Conservation (phyloP, 2,329 filamentous ascomycete species). For the Alternaria panax region DNA sequence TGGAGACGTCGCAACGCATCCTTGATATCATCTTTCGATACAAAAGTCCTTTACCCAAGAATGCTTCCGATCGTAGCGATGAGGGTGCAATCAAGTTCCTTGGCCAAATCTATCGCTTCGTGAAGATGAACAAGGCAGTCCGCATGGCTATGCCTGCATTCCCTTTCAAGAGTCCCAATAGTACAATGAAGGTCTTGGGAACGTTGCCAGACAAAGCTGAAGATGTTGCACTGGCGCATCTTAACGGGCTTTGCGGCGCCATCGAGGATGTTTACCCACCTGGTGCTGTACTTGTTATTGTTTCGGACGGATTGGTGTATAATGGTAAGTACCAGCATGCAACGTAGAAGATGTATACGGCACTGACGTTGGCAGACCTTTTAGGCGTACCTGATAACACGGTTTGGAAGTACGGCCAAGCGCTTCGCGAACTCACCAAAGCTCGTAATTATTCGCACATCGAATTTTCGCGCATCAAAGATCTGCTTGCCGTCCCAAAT, state of each 20-base stretch:
- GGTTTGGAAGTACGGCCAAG: slow-evolving; percentile 49
- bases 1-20: slow-evolving; percentile 14
- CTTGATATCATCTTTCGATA: slow-evolving; percentile 22
- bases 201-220: slow-evolving; percentile 53
- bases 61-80: slow-evolving; percentile 17
- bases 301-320: slow-evolving; percentile 54
- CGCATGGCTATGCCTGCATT: slow-evolving; percentile 59
- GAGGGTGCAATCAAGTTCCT: slow-evolving; percentile 23
- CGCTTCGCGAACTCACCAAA: slow-evolving; percentile 18
- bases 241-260: slow-evolving; percentile 52
- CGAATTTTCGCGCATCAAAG: slow-evolving; percentile 25
- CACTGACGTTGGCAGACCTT: slow-evolving; percentile 39
- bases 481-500: slow-evolving; percentile 16
- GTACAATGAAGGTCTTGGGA: slow-evolving; percentile 60
- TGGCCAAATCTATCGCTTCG: slow-evolving; percentile 15
- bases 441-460: slow-evolving; percentile 22
- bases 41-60: slow-evolving; percentile 18
- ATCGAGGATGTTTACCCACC: slow-evolving; percentile 50
- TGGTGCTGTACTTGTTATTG: slow-evolving; percentile 51
- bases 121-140: not conserved
- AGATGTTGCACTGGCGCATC: slow-evolving; percentile 51
- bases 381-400: slow-evolving; percentile 51
- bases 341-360: no score
- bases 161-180: slow-evolving; percentile 68
- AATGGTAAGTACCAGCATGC: slow-evolving; percentile 32